Conservation (phyloP, 2,329 filamentous ascomycete species). For the Sporothrix luriei region DNA sequence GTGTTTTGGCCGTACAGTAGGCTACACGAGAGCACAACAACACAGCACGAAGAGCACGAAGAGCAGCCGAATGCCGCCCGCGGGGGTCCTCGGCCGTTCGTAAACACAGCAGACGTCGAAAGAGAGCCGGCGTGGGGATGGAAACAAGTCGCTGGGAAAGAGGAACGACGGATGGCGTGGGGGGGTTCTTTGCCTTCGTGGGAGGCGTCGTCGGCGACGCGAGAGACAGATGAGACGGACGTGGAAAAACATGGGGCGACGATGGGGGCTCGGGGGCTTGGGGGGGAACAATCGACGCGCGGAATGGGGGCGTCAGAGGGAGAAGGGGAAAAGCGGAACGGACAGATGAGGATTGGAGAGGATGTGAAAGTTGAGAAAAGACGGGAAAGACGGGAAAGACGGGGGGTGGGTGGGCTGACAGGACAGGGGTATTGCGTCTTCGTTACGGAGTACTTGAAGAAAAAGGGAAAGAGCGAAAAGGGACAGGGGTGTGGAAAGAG, state of each 20-base stretch:
- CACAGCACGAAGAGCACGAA: background rate
- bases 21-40: background rate
- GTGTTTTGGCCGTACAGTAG: background rate
- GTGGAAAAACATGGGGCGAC: conserved; percentile 13
- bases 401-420: background rate
- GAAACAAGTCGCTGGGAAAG: conserved; percentile 15
- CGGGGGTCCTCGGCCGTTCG: background rate
- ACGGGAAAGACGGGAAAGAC: background rate
- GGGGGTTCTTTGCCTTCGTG: conserved; percentile 10
- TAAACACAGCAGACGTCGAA: background rate
- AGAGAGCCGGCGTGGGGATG: conserved; percentile 11
- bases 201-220: background rate
- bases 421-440: background rate
- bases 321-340: no score
- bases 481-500: background rate
- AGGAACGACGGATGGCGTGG: background rate
- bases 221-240: background rate
- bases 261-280: background rate
- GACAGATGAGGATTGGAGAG: background rate
- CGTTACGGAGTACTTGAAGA: no score
- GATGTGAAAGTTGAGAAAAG: no score
- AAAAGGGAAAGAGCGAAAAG: background rate
- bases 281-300: background rate
- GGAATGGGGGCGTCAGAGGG: no score
- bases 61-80: background rate